Evolutionary conservation across 441 rosid species (phyloP).

Genomic region (Jatropha multifida): DNA sequence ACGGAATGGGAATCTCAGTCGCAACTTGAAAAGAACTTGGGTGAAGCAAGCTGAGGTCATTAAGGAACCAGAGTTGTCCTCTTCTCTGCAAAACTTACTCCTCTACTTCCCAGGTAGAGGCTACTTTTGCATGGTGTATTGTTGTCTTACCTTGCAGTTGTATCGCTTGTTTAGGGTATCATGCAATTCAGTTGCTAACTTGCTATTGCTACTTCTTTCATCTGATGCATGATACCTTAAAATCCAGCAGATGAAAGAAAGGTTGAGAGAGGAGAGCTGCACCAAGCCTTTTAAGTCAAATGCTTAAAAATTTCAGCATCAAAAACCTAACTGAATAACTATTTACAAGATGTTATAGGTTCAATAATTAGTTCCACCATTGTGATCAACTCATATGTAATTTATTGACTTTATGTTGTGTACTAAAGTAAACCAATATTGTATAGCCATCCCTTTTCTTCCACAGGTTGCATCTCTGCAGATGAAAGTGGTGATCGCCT

Average conservation of each 20-base stretch:
- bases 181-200: background rate
- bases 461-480: constrained; percentile 73
- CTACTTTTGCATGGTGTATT: constrained; percentile 23
- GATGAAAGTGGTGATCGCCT: constrained; percentile 63
- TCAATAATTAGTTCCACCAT: background rate
- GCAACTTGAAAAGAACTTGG: constrained; percentile 53
- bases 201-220: too few species aligned
- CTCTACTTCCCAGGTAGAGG: constrained; percentile 80
- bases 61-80: constrained; percentile 57
- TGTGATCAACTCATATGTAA: background rate
- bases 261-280: background rate
- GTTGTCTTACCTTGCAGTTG: constrained; percentile 15
- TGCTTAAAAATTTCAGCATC: background rate
- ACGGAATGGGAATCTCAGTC: constrained; percentile 37
- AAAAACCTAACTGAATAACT: background rate
- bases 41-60: constrained; percentile 52
- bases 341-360: too few species aligned
- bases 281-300: background rate
- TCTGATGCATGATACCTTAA: too few species aligned
- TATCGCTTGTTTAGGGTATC: constrained; percentile 9
- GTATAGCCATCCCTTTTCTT: constrained; percentile 30
- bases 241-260: too few species aligned
- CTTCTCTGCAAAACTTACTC: constrained; percentile 55
- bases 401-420: background rate
- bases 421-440: background rate